Conservation (phyloP, 805 yeast genomes). For the Myxozyma kluyveri region DNA sequence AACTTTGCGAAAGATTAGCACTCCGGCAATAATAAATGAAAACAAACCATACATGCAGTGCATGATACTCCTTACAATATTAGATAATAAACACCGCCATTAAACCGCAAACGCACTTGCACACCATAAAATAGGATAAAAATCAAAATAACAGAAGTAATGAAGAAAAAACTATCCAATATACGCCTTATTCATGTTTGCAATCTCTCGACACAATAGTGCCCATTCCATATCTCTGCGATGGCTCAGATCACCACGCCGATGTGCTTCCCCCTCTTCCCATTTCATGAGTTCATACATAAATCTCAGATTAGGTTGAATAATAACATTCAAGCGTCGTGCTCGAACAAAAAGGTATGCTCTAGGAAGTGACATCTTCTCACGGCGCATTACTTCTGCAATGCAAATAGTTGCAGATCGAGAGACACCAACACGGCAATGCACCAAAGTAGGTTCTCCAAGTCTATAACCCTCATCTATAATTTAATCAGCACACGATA, state of each 20-base stretch:
- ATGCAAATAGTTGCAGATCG: slow-evolving; percentile 93
- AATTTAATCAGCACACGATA: no score
- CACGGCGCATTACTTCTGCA: slow-evolving; percentile 86
- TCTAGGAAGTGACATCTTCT: slow-evolving; percentile 61
- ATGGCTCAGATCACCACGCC: slow-evolving; percentile 30
- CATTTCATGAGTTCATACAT: slow-evolving; percentile 84
- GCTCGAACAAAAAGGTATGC: slow-evolving; percentile 90
- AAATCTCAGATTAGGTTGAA: slow-evolving; percentile 88
- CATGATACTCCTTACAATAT: no score
- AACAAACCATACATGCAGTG: no score
- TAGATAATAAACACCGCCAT: no score
- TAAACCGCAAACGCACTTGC: no score
- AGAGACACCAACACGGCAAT: slow-evolving; percentile 94
- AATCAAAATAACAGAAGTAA: no score
- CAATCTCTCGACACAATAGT: slow-evolving; percentile 77
- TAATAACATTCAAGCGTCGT: slow-evolving; percentile 82
- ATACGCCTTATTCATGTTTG: slow-evolving; percentile 69
- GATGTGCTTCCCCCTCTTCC: slow-evolving; percentile 46
- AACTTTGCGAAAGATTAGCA: no score
- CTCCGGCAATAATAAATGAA: no score
- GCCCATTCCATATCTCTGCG: slow-evolving; percentile 82
- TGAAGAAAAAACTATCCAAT: no score
- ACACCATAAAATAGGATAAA: no score
- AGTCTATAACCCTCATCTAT: slow-evolving; percentile 49
- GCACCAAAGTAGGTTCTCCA: slow-evolving; percentile 63